A percentile compares a stretch with the other conserved stretches of the same genome.
phyloP scores from a whole-genome alignment of 2,329 filamentous ascomycete genomes.

The Dryadomyces quercivorus region DNA sequence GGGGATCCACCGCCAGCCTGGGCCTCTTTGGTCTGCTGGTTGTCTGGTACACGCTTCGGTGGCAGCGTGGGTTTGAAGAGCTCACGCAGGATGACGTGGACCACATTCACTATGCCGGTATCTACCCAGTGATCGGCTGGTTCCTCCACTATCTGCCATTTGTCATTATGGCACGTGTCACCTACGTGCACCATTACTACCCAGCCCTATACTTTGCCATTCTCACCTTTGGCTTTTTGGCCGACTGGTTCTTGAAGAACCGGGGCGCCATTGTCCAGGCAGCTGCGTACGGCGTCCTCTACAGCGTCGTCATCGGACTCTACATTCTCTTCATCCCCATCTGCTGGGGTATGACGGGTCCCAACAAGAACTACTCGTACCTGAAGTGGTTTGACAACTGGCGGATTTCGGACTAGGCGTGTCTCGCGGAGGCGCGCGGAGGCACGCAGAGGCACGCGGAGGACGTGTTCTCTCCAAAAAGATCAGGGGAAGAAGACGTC shows the following conservation, averaged over 20 bases:
- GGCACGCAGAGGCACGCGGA: no score
- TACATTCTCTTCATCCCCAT: conserved; percentile 89
- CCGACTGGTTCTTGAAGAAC: conserved; percentile 69
- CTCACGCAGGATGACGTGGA: conserved; percentile 72
- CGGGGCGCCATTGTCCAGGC: conserved; percentile 52
- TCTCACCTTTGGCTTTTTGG: conserved; percentile 72
- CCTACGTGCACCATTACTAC: conserved; percentile 99
- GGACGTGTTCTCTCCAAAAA: no score
- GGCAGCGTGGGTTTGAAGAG: conserved; percentile 89
- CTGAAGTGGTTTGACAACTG: conserved; percentile 88
- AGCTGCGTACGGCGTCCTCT: conserved; percentile 61
- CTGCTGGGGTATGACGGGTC: conserved; percentile 89
- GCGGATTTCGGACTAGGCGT: conserved; percentile 58
- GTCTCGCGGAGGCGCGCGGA: neutral
- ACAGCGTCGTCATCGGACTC: conserved; percentile 61
- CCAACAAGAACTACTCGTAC: conserved; percentile 74
- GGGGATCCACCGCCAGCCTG: conserved; percentile 76
- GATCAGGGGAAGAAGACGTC: neutral
- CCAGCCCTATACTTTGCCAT: conserved; percentile 97
- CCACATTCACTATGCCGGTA: conserved; percentile 83
- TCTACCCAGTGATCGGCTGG: conserved; percentile 91
- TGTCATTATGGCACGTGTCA: conserved; percentile 94
- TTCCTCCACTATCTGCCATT: conserved; percentile 94
- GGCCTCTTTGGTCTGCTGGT: conserved; percentile 61
- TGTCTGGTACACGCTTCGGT: conserved; percentile 78